These are phyloP conservation scores for Phaeosphaeria sp. DNA, from an alignment of 2,329 filamentous ascomycete genomes.

Conservation along the genomic window DNA sequence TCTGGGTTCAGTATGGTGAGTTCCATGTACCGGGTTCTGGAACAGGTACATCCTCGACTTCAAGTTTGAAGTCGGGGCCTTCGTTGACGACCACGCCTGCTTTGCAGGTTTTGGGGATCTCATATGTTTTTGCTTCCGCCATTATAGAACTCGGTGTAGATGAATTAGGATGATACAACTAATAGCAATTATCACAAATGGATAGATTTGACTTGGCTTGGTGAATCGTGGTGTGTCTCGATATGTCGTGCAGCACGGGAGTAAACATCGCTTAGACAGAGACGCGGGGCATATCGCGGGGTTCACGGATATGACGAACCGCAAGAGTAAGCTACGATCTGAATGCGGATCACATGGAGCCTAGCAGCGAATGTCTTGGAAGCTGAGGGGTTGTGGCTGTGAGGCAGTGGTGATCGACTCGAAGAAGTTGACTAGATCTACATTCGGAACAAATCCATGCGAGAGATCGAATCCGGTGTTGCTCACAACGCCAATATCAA, in stretches of 20 bases:
- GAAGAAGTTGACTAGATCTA: background rate
- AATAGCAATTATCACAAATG: background rate
- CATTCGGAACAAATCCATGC: too few relatives aligned
- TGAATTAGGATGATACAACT: too few relatives aligned
- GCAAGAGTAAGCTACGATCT: background rate
- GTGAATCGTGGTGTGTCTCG: background rate
- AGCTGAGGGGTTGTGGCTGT: background rate
- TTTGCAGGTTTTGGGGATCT: slow-evolving; percentile 56
- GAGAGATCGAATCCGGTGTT: too few relatives aligned
- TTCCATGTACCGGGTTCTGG: slow-evolving; percentile 50
- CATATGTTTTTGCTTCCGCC: slow-evolving; percentile 6
- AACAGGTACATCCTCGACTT: slow-evolving; percentile 54
- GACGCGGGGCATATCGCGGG: background rate
- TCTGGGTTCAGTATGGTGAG: background rate
- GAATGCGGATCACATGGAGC: background rate
- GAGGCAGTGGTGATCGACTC: background rate
- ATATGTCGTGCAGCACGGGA: background rate
- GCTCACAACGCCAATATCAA: too few relatives aligned
- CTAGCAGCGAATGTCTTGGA: background rate
- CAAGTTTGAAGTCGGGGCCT: slow-evolving; percentile 54
- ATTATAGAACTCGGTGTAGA: background rate
- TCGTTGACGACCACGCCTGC: slow-evolving; percentile 58
- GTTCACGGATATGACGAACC: background rate
- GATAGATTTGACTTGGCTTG: background rate
- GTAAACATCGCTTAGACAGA: background rate